Conservation (phyloP, 441 rosid genomes). For the Hura crepitans region DNA sequence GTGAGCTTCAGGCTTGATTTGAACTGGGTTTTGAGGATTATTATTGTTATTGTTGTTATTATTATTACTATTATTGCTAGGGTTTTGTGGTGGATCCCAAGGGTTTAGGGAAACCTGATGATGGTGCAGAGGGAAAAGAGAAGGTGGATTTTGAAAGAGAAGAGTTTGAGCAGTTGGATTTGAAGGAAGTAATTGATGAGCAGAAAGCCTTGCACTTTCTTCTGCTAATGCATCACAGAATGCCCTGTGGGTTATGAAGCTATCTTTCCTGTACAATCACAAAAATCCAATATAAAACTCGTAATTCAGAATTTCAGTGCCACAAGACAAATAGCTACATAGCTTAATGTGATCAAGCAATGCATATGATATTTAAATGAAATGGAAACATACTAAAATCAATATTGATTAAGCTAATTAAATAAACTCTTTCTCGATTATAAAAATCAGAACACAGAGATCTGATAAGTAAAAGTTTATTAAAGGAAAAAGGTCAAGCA, state of each 20-base stretch:
- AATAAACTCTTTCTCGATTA: too few species aligned
- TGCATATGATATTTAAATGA: too few species aligned
- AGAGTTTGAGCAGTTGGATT: slow-evolving; percentile 33
- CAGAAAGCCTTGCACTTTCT: slow-evolving; percentile 77
- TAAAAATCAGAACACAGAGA: slow-evolving; percentile 6
- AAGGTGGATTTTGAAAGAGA: slow-evolving; percentile 19
- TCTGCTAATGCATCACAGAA: slow-evolving; percentile 93
- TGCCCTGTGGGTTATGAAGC: slow-evolving; percentile 91
- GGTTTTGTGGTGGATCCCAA: slow-evolving; percentile 43
- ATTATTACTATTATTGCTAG: slow-evolving; percentile 36
- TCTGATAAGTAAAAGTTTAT: too few species aligned
- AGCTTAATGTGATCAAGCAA: too few species aligned
- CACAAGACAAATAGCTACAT: too few species aligned
- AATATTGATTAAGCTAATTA: neutral
- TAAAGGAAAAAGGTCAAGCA: too few species aligned
- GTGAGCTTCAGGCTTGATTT: slow-evolving; percentile 37
- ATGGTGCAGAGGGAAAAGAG: slow-evolving; percentile 36
- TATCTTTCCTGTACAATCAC: slow-evolving; percentile 63
- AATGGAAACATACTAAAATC: too few species aligned
- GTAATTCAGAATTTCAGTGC: too few species aligned
- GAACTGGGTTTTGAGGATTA: slow-evolving; percentile 21
- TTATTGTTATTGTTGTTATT: slow-evolving; percentile 14
- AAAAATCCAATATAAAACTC: slow-evolving; percentile 33
- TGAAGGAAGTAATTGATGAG: slow-evolving; percentile 28
- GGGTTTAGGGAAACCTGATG: slow-evolving; percentile 25